Percentiles rank a stretch among this genome's conserved stretches.
These are phyloP conservation scores for Chalaropsis ovoidea DNA, from an alignment of 2,329 filamentous ascomycete genomes.

Conservation along the genomic window DNA sequence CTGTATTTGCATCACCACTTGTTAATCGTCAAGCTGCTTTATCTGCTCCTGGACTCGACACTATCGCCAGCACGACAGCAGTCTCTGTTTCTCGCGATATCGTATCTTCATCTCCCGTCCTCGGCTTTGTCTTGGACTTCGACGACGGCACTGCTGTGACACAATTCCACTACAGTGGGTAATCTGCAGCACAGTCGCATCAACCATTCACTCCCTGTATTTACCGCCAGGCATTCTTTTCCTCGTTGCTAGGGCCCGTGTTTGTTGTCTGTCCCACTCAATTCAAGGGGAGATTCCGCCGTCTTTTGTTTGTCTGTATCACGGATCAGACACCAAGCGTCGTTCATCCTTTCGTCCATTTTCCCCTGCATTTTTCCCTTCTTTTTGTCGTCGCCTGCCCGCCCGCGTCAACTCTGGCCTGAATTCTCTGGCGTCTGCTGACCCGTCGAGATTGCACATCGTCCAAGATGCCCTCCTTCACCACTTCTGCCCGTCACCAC, in stretches of 20 bases:
- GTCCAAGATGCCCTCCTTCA: conserved; percentile 3
- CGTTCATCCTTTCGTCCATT: conserved; percentile 14
- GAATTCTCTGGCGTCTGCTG: not conserved
- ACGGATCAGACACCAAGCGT: not conserved
- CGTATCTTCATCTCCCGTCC: not conserved
- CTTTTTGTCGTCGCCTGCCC: conserved; percentile 10
- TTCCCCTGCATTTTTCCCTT: conserved; percentile 17
- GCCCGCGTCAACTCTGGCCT: not conserved
- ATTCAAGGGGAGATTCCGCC: conserved; percentile 11
- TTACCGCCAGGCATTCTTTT: not conserved
- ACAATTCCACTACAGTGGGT: not conserved
- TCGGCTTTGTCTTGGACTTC: too few species aligned
- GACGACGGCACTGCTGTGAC: not conserved
- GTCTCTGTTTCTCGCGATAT: too few species aligned
- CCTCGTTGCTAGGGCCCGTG: conserved; percentile 14
- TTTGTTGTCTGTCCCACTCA: conserved; percentile 16
- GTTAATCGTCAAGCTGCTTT: too few species aligned
- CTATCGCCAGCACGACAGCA: too few species aligned
- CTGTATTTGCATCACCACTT: not conserved
- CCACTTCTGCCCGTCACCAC: conserved; percentile 3
- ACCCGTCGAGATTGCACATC: not conserved
- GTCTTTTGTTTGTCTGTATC: not conserved
- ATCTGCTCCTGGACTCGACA: too few species aligned
- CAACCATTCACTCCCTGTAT: conserved; percentile 1
- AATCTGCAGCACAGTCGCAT: not conserved